These are phyloP conservation scores for Linnemannia exigua DNA, from an alignment of 192 early-diverging fungal genomes.

Conservation along the genomic window DNA sequence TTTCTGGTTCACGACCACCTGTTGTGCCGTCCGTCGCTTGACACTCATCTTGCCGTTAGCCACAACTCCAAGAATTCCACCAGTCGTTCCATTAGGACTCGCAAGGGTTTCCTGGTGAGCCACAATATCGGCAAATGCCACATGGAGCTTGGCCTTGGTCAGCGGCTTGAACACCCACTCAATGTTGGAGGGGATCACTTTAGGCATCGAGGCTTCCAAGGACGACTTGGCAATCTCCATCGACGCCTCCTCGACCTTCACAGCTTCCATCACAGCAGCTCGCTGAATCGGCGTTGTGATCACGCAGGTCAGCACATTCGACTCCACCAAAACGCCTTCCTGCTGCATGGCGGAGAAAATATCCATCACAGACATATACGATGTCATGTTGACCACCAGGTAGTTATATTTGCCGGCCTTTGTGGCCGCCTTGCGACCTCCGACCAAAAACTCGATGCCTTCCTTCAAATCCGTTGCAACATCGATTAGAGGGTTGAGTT, in stretches of 20 bases:
- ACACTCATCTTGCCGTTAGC: constrained; percentile 35
- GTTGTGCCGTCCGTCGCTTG: constrained; percentile 59
- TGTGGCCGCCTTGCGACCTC: constrained; percentile 19
- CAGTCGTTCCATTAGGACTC: not conserved
- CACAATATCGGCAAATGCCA: constrained; percentile 59
- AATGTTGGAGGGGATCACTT: constrained; percentile 51
- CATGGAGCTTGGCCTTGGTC: constrained; percentile 64
- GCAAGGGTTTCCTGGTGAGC: constrained; percentile 22
- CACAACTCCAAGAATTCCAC: not conserved
- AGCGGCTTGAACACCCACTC: constrained; percentile 72
- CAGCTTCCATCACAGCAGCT: constrained; percentile 61
- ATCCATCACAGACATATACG: constrained; percentile 61
- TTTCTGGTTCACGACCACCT: constrained; percentile 62
- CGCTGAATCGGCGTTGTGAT: constrained; percentile 72
- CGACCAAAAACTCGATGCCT: constrained; percentile 53
- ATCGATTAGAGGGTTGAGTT: constrained; percentile 48
- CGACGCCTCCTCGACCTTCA: constrained; percentile 46
- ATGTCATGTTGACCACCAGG: constrained; percentile 62
- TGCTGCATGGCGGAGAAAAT: constrained; percentile 42
- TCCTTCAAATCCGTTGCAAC: constrained; percentile 58
- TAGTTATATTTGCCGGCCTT: constrained; percentile 51
- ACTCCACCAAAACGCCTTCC: constrained; percentile 30
- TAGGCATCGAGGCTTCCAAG: not conserved
- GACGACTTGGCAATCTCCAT: constrained; percentile 22
- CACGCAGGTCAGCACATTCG: constrained; percentile 47